A percentile compares a stretch with the other conserved stretches of the same genome.
These are phyloP conservation scores for Paratinospora sagittata DNA, from an alignment of 164 flowering plant species.

Conservation along the genomic window DNA sequence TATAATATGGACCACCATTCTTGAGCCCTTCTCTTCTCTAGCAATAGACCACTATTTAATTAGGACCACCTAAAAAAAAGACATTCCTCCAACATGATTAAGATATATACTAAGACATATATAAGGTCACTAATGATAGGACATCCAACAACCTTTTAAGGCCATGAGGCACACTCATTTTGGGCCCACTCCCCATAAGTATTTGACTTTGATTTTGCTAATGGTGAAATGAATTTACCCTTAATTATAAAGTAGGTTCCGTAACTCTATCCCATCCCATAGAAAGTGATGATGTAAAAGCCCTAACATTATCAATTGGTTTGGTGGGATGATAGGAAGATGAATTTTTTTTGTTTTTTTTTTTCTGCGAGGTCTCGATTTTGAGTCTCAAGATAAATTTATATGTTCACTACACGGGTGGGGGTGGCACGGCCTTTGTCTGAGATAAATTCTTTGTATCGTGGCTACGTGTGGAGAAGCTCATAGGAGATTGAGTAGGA, in stretches of 20 bases:
- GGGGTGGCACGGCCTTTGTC: neutral
- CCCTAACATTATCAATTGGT: no score
- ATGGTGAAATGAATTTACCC: neutral
- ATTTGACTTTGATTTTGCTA: neutral
- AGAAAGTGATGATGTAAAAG: no score
- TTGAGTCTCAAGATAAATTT: neutral
- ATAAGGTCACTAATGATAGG: neutral
- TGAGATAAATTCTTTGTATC: no score
- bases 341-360: no score
- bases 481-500: no score
- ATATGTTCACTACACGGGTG: neutral
- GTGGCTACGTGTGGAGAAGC: no score
- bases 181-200: neutral
- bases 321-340: no score
- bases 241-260: neutral
- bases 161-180: neutral
- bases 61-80: neutral
- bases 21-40: neutral
- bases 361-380: neutral
- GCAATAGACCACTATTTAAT: neutral
- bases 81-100: neutral
- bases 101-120: neutral
- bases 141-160: conserved; percentile 1
- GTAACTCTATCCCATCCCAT: neutral
- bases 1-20: neutral